Percentiles rank a stretch among this genome's conserved stretches.
phyloP scores from a whole-genome alignment of 768 basidiomycete genomes.

The Termitomyces sp. region DNA sequence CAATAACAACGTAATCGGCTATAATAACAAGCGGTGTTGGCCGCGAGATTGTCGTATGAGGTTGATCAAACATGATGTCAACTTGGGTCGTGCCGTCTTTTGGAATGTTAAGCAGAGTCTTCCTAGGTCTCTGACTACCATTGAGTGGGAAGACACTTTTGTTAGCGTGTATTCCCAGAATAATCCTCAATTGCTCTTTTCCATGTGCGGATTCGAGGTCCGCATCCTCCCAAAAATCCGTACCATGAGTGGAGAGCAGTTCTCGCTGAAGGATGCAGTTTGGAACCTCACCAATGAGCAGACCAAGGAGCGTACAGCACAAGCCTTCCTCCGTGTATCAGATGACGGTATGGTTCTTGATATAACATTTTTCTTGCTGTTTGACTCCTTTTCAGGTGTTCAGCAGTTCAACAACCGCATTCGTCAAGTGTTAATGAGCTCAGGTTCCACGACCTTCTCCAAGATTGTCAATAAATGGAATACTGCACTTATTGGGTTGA shows the following conservation, averaged over 20 bases:
- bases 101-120: conserved; percentile 99
- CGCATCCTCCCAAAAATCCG: conserved; percentile 96
- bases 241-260: conserved; percentile 94
- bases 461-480: conserved; percentile 99
- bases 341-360: conserved; percentile 64
- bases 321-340: conserved; percentile 96
- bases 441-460: conserved; percentile 96
- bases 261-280: conserved; percentile 92
- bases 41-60: conserved; percentile 99
- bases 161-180: conserved; percentile 96
- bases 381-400: conserved; percentile 45
- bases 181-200: conserved; percentile 96
- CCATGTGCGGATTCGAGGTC: conserved; percentile 98
- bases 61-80: conserved; percentile 98
- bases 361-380: not conserved
- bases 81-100: conserved; percentile 95
- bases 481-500: conserved; percentile 89
- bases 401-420: conserved; percentile 98
- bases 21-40: conserved; percentile 99
- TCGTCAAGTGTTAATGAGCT: conserved; percentile 95
- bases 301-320: conserved; percentile 95
- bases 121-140: conserved; percentile 92
- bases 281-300: conserved; percentile 98
- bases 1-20: conserved; percentile 98
- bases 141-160: conserved; percentile 99